A percentile compares a stretch with the other conserved stretches of the same genome.
Conservation (phyloP, 306 rosid species). For the Prunus fruticosa region DNA sequence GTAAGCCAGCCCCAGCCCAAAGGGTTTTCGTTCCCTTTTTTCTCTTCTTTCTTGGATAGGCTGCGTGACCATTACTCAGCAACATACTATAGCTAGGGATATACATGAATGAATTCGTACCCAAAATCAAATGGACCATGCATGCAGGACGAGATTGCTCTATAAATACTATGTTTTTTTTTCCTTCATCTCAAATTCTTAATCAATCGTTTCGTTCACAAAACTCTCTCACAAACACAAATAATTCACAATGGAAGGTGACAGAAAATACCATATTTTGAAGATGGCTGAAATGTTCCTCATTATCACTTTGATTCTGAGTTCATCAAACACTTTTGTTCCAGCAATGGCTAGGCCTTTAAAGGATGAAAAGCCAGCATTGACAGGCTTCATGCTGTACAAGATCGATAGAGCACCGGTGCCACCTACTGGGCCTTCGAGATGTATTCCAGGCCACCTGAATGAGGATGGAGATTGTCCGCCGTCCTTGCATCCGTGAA, state of each 20-base stretch:
- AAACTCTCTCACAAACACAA: background rate
- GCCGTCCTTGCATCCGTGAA: too few relatives aligned
- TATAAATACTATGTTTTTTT: too few relatives aligned
- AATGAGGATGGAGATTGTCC: background rate
- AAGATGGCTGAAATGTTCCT: background rate
- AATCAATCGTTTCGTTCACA: too few relatives aligned
- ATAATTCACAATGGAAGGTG: background rate
- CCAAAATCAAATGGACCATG: too few relatives aligned
- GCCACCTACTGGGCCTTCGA: slow-evolving; percentile 2
- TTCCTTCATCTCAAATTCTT: too few relatives aligned
- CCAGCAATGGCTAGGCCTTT: background rate
- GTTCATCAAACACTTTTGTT: background rate
- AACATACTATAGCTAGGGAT: too few relatives aligned
- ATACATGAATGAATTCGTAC: too few relatives aligned
- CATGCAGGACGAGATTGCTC: too few relatives aligned
- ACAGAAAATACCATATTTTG: background rate
- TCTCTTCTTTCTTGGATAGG: too few relatives aligned
- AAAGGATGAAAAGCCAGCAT: background rate
- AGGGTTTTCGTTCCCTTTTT: too few relatives aligned
- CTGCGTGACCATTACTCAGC: too few relatives aligned
- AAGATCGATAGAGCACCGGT: background rate
- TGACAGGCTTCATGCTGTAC: background rate
- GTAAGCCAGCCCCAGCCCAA: too few relatives aligned
- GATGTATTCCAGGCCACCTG: slow-evolving; percentile 5
- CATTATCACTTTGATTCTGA: background rate